Evolutionary conservation across 805 yeast genomes (phyloP), one percentile per base, ranked within the genome.

Genomic region (Saccharomycopsis fodiens): DNA sequence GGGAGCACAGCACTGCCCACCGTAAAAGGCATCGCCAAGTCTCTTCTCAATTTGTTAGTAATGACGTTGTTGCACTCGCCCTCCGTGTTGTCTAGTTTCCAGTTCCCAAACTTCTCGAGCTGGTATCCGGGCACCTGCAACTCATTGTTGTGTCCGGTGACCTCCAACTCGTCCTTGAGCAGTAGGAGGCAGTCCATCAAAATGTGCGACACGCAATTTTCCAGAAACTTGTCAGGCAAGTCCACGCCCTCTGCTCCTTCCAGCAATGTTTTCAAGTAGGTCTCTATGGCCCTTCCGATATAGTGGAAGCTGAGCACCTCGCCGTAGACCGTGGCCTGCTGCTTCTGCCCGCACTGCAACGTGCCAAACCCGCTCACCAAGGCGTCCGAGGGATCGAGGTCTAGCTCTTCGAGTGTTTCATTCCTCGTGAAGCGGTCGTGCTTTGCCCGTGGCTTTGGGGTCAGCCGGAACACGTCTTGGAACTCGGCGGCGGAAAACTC

Each of bases 11-110:
- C 5, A 31, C 22, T 10, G 3, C 19, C 19, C 5, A 17, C 30
- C 13, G 7, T 25, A 15, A 49, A 35, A 4, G 50, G 51, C 17
- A 35, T 20, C 21, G 15, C n/a, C 3, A 42, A 5, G 13, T 29
- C n/a, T 16, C 43, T 42, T 4, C 19, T 10, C 20, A 46, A 17
- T 16, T 17, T 16, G 21, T 43, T 47, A 7, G 52, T 48, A 16
- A 48, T 12, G 10, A 48, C 37, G 30, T 48, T 38, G 40, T 48
- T 48, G 29, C 36, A 27, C 19, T 17, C n/a, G 12, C 19, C 25
- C 7, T 38, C 12, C 27, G 38, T 19, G 16, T 47, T 47, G 7
- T 44, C 19, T 3, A 32, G 13, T 23, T 47, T 47, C 51, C 51
- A 47, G 10, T 31, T 4, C 4, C 31, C 19, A 31, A 43, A 47